These are phyloP conservation scores for Solanum ossicruentum DNA, from an alignment of 257 asterid species.

Conservation along the genomic window DNA sequence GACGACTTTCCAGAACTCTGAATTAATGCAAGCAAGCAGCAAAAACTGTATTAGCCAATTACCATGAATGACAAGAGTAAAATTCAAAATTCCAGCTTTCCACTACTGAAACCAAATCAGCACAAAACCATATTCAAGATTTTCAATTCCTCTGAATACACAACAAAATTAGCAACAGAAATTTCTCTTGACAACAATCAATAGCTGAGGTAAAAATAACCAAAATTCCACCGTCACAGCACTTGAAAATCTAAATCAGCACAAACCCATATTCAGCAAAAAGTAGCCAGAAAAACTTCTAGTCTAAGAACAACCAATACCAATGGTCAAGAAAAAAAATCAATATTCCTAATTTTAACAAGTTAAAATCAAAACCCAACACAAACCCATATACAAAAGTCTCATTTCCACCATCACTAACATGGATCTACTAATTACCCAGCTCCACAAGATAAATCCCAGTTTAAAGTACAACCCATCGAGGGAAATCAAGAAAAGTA, in stretches of 20 bases:
- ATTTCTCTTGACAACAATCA: neutral
- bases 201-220: neutral
- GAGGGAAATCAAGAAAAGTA: neutral
- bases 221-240: neutral
- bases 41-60: neutral
- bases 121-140: neutral
- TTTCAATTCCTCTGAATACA: neutral
- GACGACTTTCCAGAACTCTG: slow-evolving; percentile 98
- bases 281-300: neutral
- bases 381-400: neutral
- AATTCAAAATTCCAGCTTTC: neutral
- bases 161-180: neutral
- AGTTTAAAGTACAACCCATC: neutral
- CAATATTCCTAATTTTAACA: neutral
- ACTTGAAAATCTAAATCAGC: neutral
- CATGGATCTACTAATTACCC: neutral
- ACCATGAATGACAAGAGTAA: neutral
- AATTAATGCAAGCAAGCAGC: neutral
- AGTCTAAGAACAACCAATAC: neutral
- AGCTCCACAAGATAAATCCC: neutral
- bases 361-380: neutral
- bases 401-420: neutral
- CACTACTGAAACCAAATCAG: neutral
- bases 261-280: neutral
- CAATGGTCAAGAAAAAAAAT: neutral